Percentiles rank a stretch among this genome's conserved stretches.
phyloP scores from a whole-genome alignment of 1,139 yeast species.

The Lodderomyces oxycetoniae region DNA sequence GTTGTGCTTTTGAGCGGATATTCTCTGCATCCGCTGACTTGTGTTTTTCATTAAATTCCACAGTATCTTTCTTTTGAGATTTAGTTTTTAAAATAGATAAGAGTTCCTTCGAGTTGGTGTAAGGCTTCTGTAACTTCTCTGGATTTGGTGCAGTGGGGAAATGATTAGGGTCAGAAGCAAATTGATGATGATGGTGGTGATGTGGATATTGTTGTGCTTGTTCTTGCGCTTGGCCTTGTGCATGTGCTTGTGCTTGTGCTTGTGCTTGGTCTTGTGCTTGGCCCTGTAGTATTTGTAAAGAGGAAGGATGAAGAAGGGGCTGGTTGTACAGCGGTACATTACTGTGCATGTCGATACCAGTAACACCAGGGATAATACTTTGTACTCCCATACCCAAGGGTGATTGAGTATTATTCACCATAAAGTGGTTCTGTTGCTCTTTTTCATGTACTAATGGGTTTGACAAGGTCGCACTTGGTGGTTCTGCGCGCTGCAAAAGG shows the following conservation, averaged over 20 bases:
- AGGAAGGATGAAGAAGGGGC: conserved; percentile 5
- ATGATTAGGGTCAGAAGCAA: conserved; percentile 5
- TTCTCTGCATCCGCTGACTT: conserved; percentile 21
- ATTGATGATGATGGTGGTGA: conserved; percentile 5
- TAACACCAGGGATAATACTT: background rate
- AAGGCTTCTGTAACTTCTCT: conserved; percentile 39
- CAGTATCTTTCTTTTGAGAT: conserved; percentile 16
- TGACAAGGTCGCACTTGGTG: background rate
- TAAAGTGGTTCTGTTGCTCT: background rate
- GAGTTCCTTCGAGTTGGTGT: conserved; percentile 47
- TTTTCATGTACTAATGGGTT: background rate
- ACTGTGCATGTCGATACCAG: no score
- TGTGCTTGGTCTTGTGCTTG: conserved; percentile 7
- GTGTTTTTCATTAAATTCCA: conserved; percentile 2
- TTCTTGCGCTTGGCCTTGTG: background rate
- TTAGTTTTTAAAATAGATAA: conserved; percentile 45
- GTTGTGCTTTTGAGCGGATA: conserved; percentile 36
- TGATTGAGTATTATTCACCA: background rate
- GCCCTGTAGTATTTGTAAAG: background rate
- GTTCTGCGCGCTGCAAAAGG: conserved; percentile 50
- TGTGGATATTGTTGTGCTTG: background rate
- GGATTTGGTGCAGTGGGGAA: conserved; percentile 32
- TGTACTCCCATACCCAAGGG: background rate
- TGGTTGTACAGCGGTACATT: background rate
- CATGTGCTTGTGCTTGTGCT: background rate